phyloP scores from a whole-genome alignment of 306 rosid genomes.

The Medicago truncatula region DNA sequence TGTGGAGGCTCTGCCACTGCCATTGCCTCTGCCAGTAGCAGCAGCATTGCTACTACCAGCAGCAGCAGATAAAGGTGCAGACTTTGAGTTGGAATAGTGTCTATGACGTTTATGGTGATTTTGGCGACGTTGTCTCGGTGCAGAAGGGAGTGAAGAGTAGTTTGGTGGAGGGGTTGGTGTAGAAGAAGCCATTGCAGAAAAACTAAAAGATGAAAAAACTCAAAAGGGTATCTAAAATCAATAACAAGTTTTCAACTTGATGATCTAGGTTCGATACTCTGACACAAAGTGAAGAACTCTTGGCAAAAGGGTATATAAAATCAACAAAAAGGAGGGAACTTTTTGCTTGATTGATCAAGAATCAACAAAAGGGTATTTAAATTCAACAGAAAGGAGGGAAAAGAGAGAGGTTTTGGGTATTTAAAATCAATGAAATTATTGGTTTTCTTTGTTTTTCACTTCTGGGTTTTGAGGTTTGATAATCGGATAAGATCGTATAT shows the following conservation, averaged over 20 bases:
- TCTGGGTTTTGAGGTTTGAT: no score
- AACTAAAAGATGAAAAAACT: not conserved
- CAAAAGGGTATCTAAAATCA: constrained; percentile 39
- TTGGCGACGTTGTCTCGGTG: constrained; percentile 50
- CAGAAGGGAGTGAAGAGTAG: constrained; percentile 44
- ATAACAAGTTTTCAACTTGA: not conserved
- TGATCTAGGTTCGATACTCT: no score
- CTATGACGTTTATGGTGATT: not conserved
- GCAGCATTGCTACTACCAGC: constrained; percentile 11
- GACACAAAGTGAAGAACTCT: not conserved
- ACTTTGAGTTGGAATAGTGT: constrained; percentile 33
- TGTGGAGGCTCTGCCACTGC: constrained; percentile 46
- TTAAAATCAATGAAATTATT: no score
- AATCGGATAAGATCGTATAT: no score
- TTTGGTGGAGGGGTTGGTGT: constrained; percentile 40
- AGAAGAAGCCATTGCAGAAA: constrained; percentile 38
- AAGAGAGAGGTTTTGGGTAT: not conserved
- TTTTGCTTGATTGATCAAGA: not conserved
- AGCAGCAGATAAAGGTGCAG: constrained; percentile 42
- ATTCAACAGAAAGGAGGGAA: not conserved
- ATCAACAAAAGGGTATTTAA: not conserved
- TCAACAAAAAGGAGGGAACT: not conserved
- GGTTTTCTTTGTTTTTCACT: no score
- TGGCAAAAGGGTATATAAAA: not conserved
- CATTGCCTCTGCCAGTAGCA: not conserved